Percentiles rank a stretch among this genome's conserved stretches.
These are phyloP conservation scores for Heimioporus sp. DNA, from an alignment of 768 basidiomycete species.

Conservation along the genomic window DNA sequence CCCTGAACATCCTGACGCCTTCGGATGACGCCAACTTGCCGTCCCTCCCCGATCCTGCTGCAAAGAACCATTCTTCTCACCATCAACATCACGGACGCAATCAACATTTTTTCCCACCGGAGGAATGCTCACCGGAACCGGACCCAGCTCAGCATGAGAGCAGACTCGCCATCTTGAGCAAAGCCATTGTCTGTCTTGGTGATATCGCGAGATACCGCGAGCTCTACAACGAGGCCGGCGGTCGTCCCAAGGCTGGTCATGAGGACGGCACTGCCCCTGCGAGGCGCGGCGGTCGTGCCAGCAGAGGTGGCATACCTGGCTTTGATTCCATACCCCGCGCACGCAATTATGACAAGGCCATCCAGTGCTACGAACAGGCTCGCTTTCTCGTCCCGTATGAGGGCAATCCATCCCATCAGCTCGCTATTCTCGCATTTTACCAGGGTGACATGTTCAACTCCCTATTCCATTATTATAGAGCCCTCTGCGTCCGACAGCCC, in stretches of 20 bases:
- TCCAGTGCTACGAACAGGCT: slow-evolving; percentile 84
- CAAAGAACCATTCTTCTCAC: slow-evolving; percentile 18
- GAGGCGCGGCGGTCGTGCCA: slow-evolving; percentile 42
- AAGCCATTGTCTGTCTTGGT: slow-evolving; percentile 87
- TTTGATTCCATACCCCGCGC: slow-evolving; percentile 51
- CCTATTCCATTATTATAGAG: slow-evolving; percentile 85
- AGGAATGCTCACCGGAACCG: slow-evolving; percentile 45
- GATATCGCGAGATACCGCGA: slow-evolving; percentile 95
- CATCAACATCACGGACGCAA: slow-evolving; percentile 43
- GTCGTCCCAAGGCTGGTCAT: slow-evolving; percentile 64
- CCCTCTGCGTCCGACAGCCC: slow-evolving; percentile 80
- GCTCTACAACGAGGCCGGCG: slow-evolving; percentile 74
- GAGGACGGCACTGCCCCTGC: slow-evolving; percentile 47
- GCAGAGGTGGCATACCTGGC: slow-evolving; percentile 45
- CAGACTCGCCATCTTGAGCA: slow-evolving; percentile 76
- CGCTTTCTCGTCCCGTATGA: slow-evolving; percentile 79
- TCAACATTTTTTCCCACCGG: slow-evolving; percentile 63
- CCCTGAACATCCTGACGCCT: slow-evolving; percentile 52
- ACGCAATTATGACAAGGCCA: slow-evolving; percentile 71
- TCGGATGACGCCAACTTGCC: slow-evolving; percentile 35
- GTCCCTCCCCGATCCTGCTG: slow-evolving; percentile 19
- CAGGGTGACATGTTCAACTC: slow-evolving; percentile 78
- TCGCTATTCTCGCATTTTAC: slow-evolving; percentile 90
- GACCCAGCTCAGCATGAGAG: slow-evolving; percentile 40
- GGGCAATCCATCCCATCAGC: slow-evolving; percentile 94